phyloP scores from a whole-genome alignment of 768 basidiomycete species.

The Russula vinacea region DNA sequence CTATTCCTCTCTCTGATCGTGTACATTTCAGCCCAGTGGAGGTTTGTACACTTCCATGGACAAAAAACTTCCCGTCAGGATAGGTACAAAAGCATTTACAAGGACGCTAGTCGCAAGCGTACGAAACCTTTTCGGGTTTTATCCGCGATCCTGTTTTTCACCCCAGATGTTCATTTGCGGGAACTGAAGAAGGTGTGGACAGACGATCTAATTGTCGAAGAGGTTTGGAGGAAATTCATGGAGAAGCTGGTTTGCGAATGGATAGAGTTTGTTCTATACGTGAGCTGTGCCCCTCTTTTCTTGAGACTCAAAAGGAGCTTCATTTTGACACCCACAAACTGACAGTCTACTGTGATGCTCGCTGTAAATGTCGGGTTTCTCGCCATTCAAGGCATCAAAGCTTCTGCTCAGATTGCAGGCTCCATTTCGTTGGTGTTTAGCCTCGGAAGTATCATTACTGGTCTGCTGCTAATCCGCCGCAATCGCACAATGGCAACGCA shows the following conservation, averaged over 20 bases:
- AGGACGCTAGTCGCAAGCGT: background rate
- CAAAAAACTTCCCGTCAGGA: constrained; percentile 16
- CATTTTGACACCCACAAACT: background rate
- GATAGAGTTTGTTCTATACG: constrained; percentile 23
- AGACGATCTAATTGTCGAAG: constrained; percentile 16
- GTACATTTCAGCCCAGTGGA: constrained; percentile 5
- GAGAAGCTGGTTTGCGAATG: constrained; percentile 21
- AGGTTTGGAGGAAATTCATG: constrained; percentile 14
- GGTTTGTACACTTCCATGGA: constrained; percentile 17
- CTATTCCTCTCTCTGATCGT: background rate
- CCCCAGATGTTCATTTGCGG: constrained; percentile 19
- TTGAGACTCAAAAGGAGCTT: background rate
- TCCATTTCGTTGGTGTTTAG: constrained; percentile 50
- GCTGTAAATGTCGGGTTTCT: constrained; percentile 38
- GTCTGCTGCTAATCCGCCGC: constrained; percentile 47
- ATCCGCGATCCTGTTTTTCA: constrained; percentile 14
- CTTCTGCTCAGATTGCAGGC: constrained; percentile 49
- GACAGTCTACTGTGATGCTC: constrained; percentile 39
- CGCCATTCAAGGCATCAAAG: constrained; percentile 35
- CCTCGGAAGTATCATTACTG: constrained; percentile 48
- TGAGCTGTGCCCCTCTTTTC: background rate
- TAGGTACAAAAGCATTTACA: constrained; percentile 14
- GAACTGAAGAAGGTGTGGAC: constrained; percentile 18
- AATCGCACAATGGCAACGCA: constrained; percentile 41
- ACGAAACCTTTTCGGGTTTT: constrained; percentile 2